Conservation (phyloP, 2,329 filamentous ascomycete genomes). For the Calonectria montana region DNA sequence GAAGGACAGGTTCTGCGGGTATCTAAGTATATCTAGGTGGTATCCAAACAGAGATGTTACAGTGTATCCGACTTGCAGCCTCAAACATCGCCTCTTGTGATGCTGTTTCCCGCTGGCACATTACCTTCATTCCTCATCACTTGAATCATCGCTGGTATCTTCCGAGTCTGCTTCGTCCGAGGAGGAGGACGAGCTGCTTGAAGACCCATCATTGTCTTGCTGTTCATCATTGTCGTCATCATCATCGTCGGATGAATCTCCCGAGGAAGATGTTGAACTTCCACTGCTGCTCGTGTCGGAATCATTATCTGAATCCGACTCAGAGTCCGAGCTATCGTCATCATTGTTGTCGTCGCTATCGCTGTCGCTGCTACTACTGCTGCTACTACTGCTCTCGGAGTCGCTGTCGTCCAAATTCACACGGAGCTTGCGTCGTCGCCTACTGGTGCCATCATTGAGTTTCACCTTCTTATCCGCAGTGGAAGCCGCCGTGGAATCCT, state of each 20-base stretch:
- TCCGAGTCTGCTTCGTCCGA: slow-evolving; percentile 50
- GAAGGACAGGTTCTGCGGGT: slow-evolving; percentile 33
- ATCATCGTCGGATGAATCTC: slow-evolving; percentile 44
- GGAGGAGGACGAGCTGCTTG: slow-evolving; percentile 55
- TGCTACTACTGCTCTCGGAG: slow-evolving; percentile 46
- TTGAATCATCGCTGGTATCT: slow-evolving; percentile 39
- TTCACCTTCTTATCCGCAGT: slow-evolving; percentile 54
- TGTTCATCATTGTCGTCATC: slow-evolving; percentile 47
- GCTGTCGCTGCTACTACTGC: slow-evolving; percentile 34
- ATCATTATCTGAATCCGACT: slow-evolving; percentile 48
- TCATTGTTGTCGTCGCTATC: slow-evolving; percentile 46
- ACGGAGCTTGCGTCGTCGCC: slow-evolving; percentile 65
- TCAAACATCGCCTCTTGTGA: slow-evolving; percentile 23
- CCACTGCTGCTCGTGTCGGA: slow-evolving; percentile 50
- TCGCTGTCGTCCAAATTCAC: slow-evolving; percentile 55
- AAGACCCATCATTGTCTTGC: slow-evolving; percentile 45
- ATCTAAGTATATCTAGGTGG: slow-evolving; percentile 34
- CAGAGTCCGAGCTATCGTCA: slow-evolving; percentile 38
- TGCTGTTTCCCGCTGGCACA: slow-evolving; percentile 19
- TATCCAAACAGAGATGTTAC: slow-evolving; percentile 33
- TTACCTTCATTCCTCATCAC: slow-evolving; percentile 35
- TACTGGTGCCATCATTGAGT: slow-evolving; percentile 60
- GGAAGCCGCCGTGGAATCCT: slow-evolving; percentile 34
- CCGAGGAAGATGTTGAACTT: slow-evolving; percentile 50
- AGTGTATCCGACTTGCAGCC: slow-evolving; percentile 37